Evolutionary conservation across 768 basidiomycete genomes (phyloP), one percentile per base, ranked within the genome.

Genomic region (Xanthoconium stramineum): DNA sequence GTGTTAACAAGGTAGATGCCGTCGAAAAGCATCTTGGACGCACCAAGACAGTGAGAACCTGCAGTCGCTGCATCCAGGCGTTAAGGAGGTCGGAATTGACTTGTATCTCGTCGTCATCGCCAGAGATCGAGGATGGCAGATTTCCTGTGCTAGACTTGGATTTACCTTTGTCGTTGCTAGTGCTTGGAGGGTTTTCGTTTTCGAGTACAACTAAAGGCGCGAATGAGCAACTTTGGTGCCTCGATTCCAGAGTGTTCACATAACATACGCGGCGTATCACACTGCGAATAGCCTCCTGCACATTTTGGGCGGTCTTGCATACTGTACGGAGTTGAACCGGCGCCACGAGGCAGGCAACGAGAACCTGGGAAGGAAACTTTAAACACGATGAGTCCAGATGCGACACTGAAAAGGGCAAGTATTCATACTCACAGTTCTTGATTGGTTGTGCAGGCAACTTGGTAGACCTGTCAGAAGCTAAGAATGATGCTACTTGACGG

Each of bases 41-140:
- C 15, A 71, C 70, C 54, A 70, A 60, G 15, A 68, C 30, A 29
- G 70, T 71, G 35, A 71, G 64, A 6, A 51, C 10, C 45, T 73
- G 72, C 15, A 71, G 24, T 5, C 68, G 62, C 15, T 68, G 57
- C 56, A 40, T 66, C 70, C 70, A 71, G 8, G 47, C 52, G 19
- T 36, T 53, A 12, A 72, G 32, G 5, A 73, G 35, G 14, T 66
- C 59, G 1, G 69, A 59, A 4, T 59, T 50, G 40, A 40, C 10
- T 37, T 54, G 49, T 14, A 59, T 12, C 6, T 70, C 58, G 2
- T 52, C 53, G 10, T 60, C 54, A 5, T 57, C 45, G 1, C 37
- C 17, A 17, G 59, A 17, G 19, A 29, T 32, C 3, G 59, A 19
- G 40, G 58, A 3, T n/a, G 43, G 57, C 7, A 14, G n/a, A 38